Percentiles rank a stretch among this genome's conserved stretches.
Evolutionary conservation across 352 stramenopile genomes (phyloP).

Genomic region (Elongisporangium senticosum): DNA sequence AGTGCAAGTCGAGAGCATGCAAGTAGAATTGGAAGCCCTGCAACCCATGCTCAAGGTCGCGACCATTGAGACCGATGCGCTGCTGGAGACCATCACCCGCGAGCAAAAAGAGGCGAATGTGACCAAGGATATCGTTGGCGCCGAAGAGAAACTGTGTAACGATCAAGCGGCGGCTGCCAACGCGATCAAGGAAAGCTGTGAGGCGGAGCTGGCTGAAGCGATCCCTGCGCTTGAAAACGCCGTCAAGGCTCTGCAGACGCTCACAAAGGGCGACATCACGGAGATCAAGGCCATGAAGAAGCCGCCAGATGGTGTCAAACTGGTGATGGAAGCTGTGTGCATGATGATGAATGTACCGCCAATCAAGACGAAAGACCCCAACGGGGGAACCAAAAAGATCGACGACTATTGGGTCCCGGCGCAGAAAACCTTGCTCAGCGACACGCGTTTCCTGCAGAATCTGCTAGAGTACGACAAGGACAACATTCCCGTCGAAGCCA

Average conservation of each 20-base stretch:
- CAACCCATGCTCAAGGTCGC: slow-evolving; percentile 91
- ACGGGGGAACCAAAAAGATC: slow-evolving; percentile 88
- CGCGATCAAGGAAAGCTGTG: slow-evolving; percentile 87
- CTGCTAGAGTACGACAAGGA: slow-evolving; percentile 96
- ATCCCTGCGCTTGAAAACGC: slow-evolving; percentile 90
- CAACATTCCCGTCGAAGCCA: slow-evolving; percentile 88
- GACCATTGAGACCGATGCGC: slow-evolving; percentile 86
- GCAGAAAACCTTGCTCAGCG: slow-evolving; percentile 90
- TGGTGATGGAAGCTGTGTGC: slow-evolving; percentile 94
- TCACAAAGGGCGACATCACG: slow-evolving; percentile 93
- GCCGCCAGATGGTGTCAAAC: slow-evolving; percentile 90
- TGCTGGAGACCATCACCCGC: slow-evolving; percentile 86
- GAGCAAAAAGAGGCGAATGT: slow-evolving; percentile 88
- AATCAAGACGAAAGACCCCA: slow-evolving; percentile 90
- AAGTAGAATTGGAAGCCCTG: slow-evolving; percentile 88
- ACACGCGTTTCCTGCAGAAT: slow-evolving; percentile 91
- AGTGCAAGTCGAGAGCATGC: slow-evolving; percentile 92
- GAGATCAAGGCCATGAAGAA: slow-evolving; percentile 98
- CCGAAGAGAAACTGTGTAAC: slow-evolving; percentile 84
- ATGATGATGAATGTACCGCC: slow-evolving; percentile 94
- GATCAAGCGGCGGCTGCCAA: slow-evolving; percentile 85
- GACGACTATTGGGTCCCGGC: slow-evolving; percentile 94
- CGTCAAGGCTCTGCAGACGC: slow-evolving; percentile 87
- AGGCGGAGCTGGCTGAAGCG: slow-evolving; percentile 89
- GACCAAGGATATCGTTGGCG: slow-evolving; percentile 77